Base-by-base conservation (phyloP, 352 stramenopile genomes). In the Globisporangium nagaii region DNA sequence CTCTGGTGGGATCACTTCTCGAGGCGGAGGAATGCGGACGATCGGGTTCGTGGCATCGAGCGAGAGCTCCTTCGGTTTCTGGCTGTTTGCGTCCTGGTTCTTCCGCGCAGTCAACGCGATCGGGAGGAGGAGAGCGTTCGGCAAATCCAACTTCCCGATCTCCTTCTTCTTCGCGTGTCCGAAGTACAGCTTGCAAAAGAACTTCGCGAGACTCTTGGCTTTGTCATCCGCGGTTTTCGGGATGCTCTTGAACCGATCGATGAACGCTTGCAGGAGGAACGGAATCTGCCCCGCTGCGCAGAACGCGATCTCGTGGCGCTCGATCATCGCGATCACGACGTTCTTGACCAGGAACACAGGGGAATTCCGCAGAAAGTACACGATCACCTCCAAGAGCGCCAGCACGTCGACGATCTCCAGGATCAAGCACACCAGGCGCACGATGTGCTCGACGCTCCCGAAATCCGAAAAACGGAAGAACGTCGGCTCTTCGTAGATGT, bases 391-490 rank as follows among this genome's bases (percentile, higher is more conserved):
- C n/a, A 95, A 57, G 28, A 95, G 59, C 9, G 78, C 77, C 25
- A 93, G 55, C 17, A 90, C 68, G 31, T 95, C 84, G 19, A 90
- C 83, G 15, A 95, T 87, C 59, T 95, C 84, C 25, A 95, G 58
- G 12, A 93, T 56, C 20, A 95, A 67, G 12, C 81, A 91, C 17
- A 93, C 73, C 7, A 95, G 62, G 6, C 83, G 80, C 30, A 95
- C 79, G 39, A 91, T 69, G 37, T 93, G 83, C 43, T 95, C 84
- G 27, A 95, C 81, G 43, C 76, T 89, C 6, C 75, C 80, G 43
- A 88, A 85, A 60, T 93, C 82, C 6, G 81, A 92, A 44, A 93
- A 88, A 0, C 77, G 69, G 45, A 95, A 95, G 56, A 95, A 95
- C 0, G 70, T 80, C 3, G 62, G 30, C 46, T 92, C 78, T 52